Base-by-base conservation (phyloP, 495 filamentous ascomycete genomes). In the Xylaria castorea region DNA sequence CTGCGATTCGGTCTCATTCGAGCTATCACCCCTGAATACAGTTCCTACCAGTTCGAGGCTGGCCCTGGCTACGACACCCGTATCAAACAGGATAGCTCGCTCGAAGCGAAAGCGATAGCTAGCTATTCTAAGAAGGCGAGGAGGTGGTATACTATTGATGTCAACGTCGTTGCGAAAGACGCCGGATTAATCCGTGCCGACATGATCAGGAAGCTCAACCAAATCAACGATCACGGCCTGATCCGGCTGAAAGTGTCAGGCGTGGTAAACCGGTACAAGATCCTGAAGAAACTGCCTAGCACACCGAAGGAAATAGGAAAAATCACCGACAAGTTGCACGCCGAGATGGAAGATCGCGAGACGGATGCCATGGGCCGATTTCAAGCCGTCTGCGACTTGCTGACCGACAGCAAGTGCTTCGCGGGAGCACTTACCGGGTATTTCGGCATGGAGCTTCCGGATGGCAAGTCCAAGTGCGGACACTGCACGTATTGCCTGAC, bases 11-110 rank as follows among this genome's bases (percentile, higher is more conserved):
- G 79, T 1, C 76, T 89, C 4, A 76, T 91, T 65, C 80, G 89
- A 25, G 86, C 87, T 3, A 83, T 85, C 20, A 89, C 88, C 0
- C 84, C 88, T 8, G 86, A 87, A 68, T 90, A 89, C 68, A 81
- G 81, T 7, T 76, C 77, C 3, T 90, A 89, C 71, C 79, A 80
- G 63, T 91, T 85, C 73, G 80, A 77, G 38, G 79, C 80, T 36
- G 74, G 60, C 16, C 30, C 69, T 0, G 12, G 20, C 0, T 88
- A 85, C 57, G 38, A 72, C 3, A 18, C 30, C 0, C 20, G 51
- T 0, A 38, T 76, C 3, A 71, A 75, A 5, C 36, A 70, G 2
- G 83, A 86, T 63, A 66, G 67, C 16, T 83, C 78, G 0, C 55
- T 57, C 0, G 78, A 81, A 40, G 81, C 81, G 0, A 77, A 75